Conservation (phyloP, 495 filamentous ascomycete genomes). For the Annulohypoxylon maeteangense region DNA sequence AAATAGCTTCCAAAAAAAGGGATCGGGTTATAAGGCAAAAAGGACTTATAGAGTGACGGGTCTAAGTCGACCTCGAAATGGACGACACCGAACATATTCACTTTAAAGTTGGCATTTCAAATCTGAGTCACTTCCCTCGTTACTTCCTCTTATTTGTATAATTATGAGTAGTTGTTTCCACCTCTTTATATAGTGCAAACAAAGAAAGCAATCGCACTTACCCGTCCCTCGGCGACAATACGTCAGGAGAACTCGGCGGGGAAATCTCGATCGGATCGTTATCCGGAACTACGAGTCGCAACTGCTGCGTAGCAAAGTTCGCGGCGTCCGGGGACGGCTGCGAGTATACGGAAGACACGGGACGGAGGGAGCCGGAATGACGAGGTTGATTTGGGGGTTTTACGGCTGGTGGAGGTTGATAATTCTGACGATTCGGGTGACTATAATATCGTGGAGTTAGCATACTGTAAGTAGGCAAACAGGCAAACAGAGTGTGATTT, state of each 20-base stretch:
- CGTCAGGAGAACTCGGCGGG: conserved; percentile 62
- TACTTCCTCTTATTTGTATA: background rate
- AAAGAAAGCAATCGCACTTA: conserved; percentile 43
- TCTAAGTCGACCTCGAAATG: conserved; percentile 5
- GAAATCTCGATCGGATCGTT: conserved; percentile 55
- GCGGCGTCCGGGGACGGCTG: conserved; percentile 42
- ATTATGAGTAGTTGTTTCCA: conserved; percentile 8
- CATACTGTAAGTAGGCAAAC: conserved; percentile 24
- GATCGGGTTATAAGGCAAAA: background rate
- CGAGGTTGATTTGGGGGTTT: conserved; percentile 49
- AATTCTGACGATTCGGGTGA: conserved; percentile 28
- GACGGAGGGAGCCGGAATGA: conserved; percentile 47
- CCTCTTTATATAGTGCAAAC: conserved; percentile 3
- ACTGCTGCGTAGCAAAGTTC: conserved; percentile 44
- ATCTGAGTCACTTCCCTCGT: background rate
- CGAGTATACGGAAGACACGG: conserved; percentile 57
- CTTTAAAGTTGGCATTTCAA: background rate
- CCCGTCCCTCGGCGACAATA: conserved; percentile 44
- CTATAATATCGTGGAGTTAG: conserved; percentile 42
- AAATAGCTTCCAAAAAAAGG: conserved; percentile 22
- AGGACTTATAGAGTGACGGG: conserved; percentile 7
- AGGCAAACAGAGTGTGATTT: conserved; percentile 7
- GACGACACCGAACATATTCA: conserved; percentile 12
- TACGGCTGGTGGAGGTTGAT: conserved; percentile 42
- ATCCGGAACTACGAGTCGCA: conserved; percentile 50